phyloP scores from a whole-genome alignment of 768 basidiomycete genomes.

The Suillus bovinus region DNA sequence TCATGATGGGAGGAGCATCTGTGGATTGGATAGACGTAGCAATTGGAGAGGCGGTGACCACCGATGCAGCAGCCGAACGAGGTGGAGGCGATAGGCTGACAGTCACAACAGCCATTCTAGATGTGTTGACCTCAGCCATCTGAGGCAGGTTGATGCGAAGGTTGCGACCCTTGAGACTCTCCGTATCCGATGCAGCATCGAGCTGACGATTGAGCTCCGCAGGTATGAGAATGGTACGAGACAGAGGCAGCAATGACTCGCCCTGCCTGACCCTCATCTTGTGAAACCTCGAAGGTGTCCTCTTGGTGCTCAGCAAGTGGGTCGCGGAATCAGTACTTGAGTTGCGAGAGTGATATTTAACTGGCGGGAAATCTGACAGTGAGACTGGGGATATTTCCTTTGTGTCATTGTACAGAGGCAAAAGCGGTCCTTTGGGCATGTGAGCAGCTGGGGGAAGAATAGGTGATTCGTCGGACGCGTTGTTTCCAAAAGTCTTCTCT shows the following conservation, averaged over 20 bases:
- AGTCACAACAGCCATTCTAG: constrained; percentile 6
- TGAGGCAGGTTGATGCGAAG: constrained; percentile 11
- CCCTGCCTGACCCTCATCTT: constrained; percentile 9
- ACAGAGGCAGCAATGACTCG: neutral
- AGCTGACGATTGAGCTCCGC: constrained; percentile 17
- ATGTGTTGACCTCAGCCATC: neutral
- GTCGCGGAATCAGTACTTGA: constrained; percentile 22
- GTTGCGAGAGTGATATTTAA: constrained; percentile 13
- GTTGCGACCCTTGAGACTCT: constrained; percentile 9
- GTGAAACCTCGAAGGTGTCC: constrained; percentile 12
- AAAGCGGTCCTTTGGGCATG: constrained; percentile 5
- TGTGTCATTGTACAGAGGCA: constrained; percentile 7
- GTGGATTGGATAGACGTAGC: neutral
- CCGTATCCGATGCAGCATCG: constrained; percentile 7
- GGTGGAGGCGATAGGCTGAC: constrained; percentile 9
- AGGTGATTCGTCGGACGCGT: constrained; percentile 24
- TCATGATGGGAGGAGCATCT: neutral
- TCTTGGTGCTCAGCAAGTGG: constrained; percentile 13
- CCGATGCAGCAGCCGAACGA: constrained; percentile 3
- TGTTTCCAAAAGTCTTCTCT: constrained; percentile 25
- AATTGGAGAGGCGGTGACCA: neutral
- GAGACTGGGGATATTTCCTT: neutral
- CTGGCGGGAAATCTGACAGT: constrained; percentile 6
- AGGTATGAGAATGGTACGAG: constrained; percentile 9
- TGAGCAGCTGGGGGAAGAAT: constrained; percentile 7